Base-by-base conservation (phyloP, 169 alveolate genomes). In the Plasmodium sp. region DNA sequence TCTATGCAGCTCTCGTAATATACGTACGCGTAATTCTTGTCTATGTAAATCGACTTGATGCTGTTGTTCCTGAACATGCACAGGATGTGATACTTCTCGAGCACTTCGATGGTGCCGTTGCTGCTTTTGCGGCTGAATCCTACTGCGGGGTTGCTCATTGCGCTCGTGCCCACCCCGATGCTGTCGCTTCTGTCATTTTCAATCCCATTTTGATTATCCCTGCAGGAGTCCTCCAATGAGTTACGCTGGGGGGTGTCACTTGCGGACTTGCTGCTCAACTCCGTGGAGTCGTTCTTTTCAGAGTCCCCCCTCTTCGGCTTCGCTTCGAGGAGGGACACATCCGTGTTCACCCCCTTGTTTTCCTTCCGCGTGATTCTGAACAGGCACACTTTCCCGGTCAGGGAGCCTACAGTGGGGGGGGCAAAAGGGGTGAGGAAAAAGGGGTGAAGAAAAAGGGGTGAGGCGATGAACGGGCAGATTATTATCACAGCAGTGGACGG, bases 41-140 rank as follows among this genome's bases (percentile, higher is more conserved):
- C 92, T 27, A 92, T 81, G 41, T 92, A 92, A 10, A 92, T 92
- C 1, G 95, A 81, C 58, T 92, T 81, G 22, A 92, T 92, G 31
- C 92, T 92, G 79, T 92, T 92, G 82, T 81, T 81, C 74, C 95
- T 67, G 41, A 92, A 92, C 95, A 92, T 92, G 48, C 95, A 92
- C 72, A 92, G 31, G 43, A 92, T 92, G 16, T 73, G 83, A 33
- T 92, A 83, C n/a, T 82, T 92, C 27, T 86, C 85, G 14, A 86
- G 14, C 27, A 77, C 75, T 58, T 86, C 93, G 73, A 71, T 84
- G 18, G 14, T 71, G 27, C 79, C 43, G 2, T 31, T 83, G 6
- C 22, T 72, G 33, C 18, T 45, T 81, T 81, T 81, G 7, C 88
- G 33, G n/a, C 36, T n/a, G 18, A 51, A 51, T 16, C 62, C 77